Conservation (phyloP, 164 flowering plant genomes). For the Nelumbo lutea region DNA sequence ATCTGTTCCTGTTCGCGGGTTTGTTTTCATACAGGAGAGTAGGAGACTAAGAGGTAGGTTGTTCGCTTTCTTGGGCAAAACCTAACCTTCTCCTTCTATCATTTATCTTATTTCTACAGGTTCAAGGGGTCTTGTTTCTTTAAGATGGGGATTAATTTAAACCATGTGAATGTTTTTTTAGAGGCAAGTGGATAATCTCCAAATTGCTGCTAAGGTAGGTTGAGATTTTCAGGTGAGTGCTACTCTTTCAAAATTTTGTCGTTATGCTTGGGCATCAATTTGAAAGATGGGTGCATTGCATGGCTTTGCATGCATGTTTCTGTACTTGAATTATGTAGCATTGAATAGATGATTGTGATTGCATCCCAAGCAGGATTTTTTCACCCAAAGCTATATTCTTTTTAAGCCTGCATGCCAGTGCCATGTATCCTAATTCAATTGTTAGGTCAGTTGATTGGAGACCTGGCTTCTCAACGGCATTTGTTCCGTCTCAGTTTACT, state of each 20-base stretch:
- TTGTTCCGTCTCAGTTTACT: too few species aligned
- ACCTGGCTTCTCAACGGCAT: too few species aligned
- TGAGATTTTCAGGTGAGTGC: constrained; percentile 90
- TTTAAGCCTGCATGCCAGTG: too few species aligned
- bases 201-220: constrained; percentile 85
- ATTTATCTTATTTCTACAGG: constrained; percentile 10
- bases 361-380: too few species aligned
- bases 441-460: too few species aligned
- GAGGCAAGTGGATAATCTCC: constrained; percentile 87
- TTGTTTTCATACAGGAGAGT: constrained; percentile 24
- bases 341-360: too few species aligned
- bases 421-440: too few species aligned
- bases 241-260: constrained; percentile 26
- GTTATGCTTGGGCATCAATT: constrained; percentile 5
- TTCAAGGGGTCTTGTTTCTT: constrained; percentile 21
- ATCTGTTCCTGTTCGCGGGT: constrained; percentile 17
- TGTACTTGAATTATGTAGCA: too few species aligned
- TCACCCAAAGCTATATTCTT: too few species aligned
- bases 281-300: neutral
- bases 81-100: constrained; percentile 16
- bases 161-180: constrained; percentile 70
- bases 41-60: constrained; percentile 44
- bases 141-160: constrained; percentile 47
- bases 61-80: constrained; percentile 24
- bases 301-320: neutral